A percentile compares a stretch with the other conserved stretches of the same genome.
Evolutionary conservation across 2,329 filamentous ascomycete genomes (phyloP).

Genomic region (Colletotrichum limetticola): DNA sequence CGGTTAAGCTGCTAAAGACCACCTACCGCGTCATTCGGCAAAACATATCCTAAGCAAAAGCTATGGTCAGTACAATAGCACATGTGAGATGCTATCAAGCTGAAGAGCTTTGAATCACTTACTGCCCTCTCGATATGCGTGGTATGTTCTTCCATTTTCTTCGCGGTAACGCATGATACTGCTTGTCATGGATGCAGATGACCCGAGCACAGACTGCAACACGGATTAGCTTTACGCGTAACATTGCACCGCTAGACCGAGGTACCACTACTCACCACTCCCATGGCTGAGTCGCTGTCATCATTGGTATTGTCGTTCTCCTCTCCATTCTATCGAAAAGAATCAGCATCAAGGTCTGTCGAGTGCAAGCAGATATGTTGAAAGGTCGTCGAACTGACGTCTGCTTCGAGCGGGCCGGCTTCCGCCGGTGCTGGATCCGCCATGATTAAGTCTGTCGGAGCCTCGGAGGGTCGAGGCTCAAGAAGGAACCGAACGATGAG

Average conservation of each 20-base stretch:
- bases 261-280: background rate
- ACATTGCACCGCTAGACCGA: background rate
- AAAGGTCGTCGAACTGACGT: background rate
- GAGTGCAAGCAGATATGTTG: background rate
- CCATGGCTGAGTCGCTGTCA: constrained; percentile 6
- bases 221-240: background rate
- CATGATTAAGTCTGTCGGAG: background rate
- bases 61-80: background rate
- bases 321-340: background rate
- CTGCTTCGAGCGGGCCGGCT: background rate
- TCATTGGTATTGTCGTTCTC: background rate
- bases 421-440: constrained; percentile 1
- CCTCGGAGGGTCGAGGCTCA: background rate
- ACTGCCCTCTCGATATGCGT: constrained; percentile 45
- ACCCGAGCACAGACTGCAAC: constrained; percentile 34
- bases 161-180: constrained; percentile 50
- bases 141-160: constrained; percentile 53
- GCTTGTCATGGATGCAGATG: constrained; percentile 46
- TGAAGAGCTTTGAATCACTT: background rate
- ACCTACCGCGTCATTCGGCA: constrained; percentile 41
- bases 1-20: background rate
- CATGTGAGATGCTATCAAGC: background rate
- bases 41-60: constrained; percentile 37
- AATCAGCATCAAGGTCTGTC: background rate
- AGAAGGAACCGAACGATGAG: background rate